phyloP scores from a whole-genome alignment of 2,329 filamentous ascomycete genomes.

The Exserohilum turcica region DNA sequence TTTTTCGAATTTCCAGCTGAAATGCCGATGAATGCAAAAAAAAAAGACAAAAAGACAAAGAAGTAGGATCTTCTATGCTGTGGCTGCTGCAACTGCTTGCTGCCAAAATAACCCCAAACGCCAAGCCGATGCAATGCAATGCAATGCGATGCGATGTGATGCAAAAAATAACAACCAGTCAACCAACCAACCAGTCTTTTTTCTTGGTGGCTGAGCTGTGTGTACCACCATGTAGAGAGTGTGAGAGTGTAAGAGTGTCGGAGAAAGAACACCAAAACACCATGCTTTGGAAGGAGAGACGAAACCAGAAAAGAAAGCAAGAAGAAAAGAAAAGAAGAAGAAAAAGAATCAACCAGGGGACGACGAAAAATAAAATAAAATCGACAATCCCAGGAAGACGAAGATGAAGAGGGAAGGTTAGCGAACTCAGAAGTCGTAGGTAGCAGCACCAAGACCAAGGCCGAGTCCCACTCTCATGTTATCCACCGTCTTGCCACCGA shows the following conservation, averaged over 20 bases:
- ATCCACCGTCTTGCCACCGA: conserved; percentile 57
- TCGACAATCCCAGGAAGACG: background rate
- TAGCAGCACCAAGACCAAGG: conserved; percentile 8
- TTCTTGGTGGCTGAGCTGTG: background rate
- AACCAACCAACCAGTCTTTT: background rate
- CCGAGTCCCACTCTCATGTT: conserved; percentile 54
- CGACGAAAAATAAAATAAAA: background rate
- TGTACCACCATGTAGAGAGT: too few species aligned
- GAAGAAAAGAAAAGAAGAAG: conserved; percentile 4
- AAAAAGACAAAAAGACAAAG: too few species aligned
- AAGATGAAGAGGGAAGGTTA: background rate
- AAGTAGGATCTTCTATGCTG: background rate
- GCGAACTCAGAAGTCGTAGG: conserved; percentile 30
- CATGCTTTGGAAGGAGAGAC: conserved; percentile 20
- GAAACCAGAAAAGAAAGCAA: conserved; percentile 1
- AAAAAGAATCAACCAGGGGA: background rate
- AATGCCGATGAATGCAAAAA: too few species aligned
- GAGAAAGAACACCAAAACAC: conserved; percentile 22
- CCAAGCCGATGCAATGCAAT: conserved; percentile 10
- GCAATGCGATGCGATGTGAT: too few species aligned
- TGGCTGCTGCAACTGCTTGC: too few species aligned
- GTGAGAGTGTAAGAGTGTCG: too few species aligned
- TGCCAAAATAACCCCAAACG: too few species aligned
- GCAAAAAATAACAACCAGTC: background rate
- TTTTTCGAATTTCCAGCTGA: background rate